These are phyloP conservation scores for Elongisporangium undulatum DNA, from an alignment of 352 stramenopile genomes.

Conservation along the genomic window DNA sequence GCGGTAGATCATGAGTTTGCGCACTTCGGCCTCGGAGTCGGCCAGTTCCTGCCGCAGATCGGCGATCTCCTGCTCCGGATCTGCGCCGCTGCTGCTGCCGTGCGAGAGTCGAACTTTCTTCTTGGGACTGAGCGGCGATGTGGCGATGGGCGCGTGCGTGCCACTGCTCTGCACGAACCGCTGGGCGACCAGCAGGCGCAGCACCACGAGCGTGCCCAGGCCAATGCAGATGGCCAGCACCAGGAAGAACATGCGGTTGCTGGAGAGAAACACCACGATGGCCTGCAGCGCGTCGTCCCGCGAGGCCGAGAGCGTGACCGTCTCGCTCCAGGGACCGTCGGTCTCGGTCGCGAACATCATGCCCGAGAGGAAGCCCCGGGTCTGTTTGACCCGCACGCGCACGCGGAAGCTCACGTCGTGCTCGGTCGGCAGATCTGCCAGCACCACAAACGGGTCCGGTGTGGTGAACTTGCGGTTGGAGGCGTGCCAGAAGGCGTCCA, in stretches of 20 bases:
- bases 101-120: not conserved
- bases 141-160: constrained; percentile 2
- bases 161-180: constrained; percentile 16
- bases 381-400: constrained; percentile 42
- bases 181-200: constrained; percentile 29
- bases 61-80: constrained; percentile 52
- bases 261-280: constrained; percentile 37
- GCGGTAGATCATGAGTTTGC: constrained; percentile 65
- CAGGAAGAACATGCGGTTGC: constrained; percentile 43
- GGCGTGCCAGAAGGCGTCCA: constrained; percentile 57
- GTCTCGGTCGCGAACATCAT: constrained; percentile 50
- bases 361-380: constrained; percentile 21
- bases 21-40: constrained; percentile 75
- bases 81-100: constrained; percentile 4
- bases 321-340: constrained; percentile 51
- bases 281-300: constrained; percentile 45
- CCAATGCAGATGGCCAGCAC: constrained; percentile 49
- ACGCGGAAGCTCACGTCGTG: constrained; percentile 53
- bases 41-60: constrained; percentile 68
- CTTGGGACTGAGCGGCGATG: not conserved
- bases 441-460: constrained; percentile 48
- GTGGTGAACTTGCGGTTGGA: constrained; percentile 46
- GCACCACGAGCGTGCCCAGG: constrained; percentile 32
- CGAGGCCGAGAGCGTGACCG: constrained; percentile 35
- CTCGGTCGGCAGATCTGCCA: constrained; percentile 44